Evolutionary conservation across 768 basidiomycete species (phyloP).

Genomic region (Phlebiopsis gigantea): DNA sequence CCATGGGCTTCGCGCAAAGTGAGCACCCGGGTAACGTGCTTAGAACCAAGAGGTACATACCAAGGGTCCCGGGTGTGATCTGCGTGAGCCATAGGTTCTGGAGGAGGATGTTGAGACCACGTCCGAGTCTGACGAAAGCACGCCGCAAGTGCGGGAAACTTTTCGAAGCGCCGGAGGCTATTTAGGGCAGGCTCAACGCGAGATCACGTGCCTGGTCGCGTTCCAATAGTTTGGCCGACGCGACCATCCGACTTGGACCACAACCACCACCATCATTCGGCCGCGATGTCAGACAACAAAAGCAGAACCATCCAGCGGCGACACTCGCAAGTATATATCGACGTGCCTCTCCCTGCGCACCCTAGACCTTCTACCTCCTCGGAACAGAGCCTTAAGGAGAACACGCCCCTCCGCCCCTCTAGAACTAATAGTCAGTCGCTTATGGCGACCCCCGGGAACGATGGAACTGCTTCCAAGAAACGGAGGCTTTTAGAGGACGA

Average conservation of each 20-base stretch:
- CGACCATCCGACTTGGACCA: slow-evolving; percentile 9
- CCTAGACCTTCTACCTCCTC: neutral
- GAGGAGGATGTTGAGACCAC: neutral
- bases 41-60: slow-evolving; percentile 35
- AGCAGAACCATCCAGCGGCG: slow-evolving; percentile 25
- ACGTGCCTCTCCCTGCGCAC: slow-evolving; percentile 50
- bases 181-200: slow-evolving; percentile 28
- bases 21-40: neutral
- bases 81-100: slow-evolving; percentile 65
- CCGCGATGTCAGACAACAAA: slow-evolving; percentile 2
- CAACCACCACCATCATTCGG: slow-evolving; percentile 3
- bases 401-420: slow-evolving; percentile 23
- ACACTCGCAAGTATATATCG: slow-evolving; percentile 48
- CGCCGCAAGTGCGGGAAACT: slow-evolving; percentile 5
- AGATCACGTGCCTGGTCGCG: slow-evolving; percentile 13
- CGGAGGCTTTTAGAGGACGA: slow-evolving; percentile 41
- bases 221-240: slow-evolving; percentile 10
- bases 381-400: slow-evolving; percentile 16
- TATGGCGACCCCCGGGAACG: slow-evolving; percentile 15
- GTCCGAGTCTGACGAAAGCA: neutral
- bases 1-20: slow-evolving; percentile 68
- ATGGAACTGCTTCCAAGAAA: slow-evolving; percentile 35
- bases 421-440: slow-evolving; percentile 23
- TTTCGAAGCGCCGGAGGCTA: slow-evolving; percentile 9
- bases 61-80: slow-evolving; percentile 95